Evolutionary conservation across 202 grass and related monocot species (phyloP).

Genomic region (Panicum virgatum): DNA sequence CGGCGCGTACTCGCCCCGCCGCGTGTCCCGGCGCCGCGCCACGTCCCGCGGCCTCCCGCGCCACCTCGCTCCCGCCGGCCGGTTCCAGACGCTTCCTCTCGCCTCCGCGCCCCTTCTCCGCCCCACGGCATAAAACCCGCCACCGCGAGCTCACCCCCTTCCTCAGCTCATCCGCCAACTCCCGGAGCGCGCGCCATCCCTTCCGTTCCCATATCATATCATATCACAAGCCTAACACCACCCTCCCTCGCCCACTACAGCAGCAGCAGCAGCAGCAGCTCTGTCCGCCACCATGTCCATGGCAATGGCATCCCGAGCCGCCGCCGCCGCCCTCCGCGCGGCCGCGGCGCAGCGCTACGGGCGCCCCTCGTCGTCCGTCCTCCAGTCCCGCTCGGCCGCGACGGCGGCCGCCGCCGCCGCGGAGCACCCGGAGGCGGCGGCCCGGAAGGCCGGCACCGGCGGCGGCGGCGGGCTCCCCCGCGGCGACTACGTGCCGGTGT

Average conservation of each 20-base stretch:
- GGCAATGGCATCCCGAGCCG: slow-evolving; percentile 32
- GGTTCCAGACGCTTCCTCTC: slow-evolving; percentile 39
- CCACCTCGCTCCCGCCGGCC: slow-evolving; percentile 35
- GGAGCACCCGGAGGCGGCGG: background rate
- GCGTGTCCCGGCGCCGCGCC: slow-evolving; percentile 19
- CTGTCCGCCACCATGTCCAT: background rate
- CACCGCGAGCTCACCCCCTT: background rate
- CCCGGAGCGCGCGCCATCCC: no score
- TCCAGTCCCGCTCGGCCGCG: background rate
- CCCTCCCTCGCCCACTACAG: no score
- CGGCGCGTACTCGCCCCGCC: background rate
- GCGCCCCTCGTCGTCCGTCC: background rate
- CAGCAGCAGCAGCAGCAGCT: no score
- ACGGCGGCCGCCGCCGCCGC: slow-evolving; percentile 18
- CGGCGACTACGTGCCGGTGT: slow-evolving; percentile 72
- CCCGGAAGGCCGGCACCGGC: background rate
- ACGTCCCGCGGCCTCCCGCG: slow-evolving; percentile 3
- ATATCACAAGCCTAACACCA: no score
- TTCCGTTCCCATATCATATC: no score
- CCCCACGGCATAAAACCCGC: background rate
- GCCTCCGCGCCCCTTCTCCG: background rate
- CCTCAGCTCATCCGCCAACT: no score
- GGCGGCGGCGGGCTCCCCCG: background rate
- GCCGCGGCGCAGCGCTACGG: background rate
- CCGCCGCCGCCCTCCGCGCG: background rate